These are phyloP conservation scores for Eruca vesicaria DNA, from an alignment of 441 rosid species.

Conservation along the genomic window DNA sequence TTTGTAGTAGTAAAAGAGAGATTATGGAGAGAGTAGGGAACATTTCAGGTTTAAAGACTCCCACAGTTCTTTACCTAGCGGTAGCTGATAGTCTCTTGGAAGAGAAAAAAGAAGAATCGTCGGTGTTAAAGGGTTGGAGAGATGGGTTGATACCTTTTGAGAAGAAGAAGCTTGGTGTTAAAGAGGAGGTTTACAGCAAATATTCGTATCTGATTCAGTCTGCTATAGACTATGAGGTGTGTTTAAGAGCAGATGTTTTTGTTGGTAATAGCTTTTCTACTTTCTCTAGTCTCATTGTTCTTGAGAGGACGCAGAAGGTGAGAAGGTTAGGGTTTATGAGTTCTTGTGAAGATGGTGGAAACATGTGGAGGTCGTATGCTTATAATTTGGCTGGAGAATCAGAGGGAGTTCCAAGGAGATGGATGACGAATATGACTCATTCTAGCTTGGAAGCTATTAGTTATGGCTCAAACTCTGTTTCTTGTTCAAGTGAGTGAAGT, in stretches of 20 bases:
- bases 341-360: slow-evolving; percentile 48
- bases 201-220: slow-evolving; percentile 84
- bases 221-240: slow-evolving; percentile 94
- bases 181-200: slow-evolving; percentile 56
- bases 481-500: slow-evolving; percentile 49
- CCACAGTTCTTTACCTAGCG: slow-evolving; percentile 73
- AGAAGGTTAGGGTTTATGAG: slow-evolving; percentile 56
- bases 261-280: slow-evolving; percentile 48
- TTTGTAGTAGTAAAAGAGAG: slow-evolving; percentile 90
- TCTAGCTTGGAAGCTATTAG: slow-evolving; percentile 76
- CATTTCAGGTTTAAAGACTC: slow-evolving; percentile 46
- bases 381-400: slow-evolving; percentile 73
- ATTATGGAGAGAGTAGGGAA: slow-evolving; percentile 75
- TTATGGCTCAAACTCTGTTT: slow-evolving; percentile 68
- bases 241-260: slow-evolving; percentile 66
- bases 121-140: slow-evolving; percentile 75
- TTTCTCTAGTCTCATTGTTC: slow-evolving; percentile 86
- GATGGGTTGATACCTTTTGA: slow-evolving; percentile 68
- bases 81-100: slow-evolving; percentile 78
- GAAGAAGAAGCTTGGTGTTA: slow-evolving; percentile 79
- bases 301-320: slow-evolving; percentile 84
- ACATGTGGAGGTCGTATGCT: slow-evolving; percentile 85
- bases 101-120: slow-evolving; percentile 49
- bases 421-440: slow-evolving; percentile 91
- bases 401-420: slow-evolving; percentile 54